Conservation (phyloP, 257 asterid genomes). For the Nicotiana sylvestris region DNA sequence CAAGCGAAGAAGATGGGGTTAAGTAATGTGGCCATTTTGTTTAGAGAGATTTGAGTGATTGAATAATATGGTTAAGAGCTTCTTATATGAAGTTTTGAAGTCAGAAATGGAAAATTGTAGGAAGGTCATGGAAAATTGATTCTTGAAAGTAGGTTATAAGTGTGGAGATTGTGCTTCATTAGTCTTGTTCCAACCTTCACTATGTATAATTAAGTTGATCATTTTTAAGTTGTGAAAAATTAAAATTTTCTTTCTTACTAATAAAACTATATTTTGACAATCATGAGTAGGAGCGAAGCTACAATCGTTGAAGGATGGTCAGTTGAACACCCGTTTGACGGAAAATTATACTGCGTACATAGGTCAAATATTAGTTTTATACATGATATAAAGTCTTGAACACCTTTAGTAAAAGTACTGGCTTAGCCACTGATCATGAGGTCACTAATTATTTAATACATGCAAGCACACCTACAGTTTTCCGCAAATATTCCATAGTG, state of each 20-base stretch:
- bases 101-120: neutral
- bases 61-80: neutral
- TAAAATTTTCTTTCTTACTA: neutral
- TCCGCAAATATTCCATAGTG: neutral
- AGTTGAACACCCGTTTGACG: too few relatives aligned
- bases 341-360: too few relatives aligned
- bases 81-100: constrained; percentile 6
- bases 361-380: too few relatives aligned
- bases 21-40: constrained; percentile 9
- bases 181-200: neutral
- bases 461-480: neutral
- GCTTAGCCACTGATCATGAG: neutral
- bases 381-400: too few relatives aligned
- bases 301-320: too few relatives aligned
- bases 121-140: constrained; percentile 17
- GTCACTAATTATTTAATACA: neutral
- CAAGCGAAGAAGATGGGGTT: neutral
- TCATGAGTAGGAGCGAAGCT: neutral
- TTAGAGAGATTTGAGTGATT: neutral
- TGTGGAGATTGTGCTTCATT: constrained; percentile 17
- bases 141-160: constrained; percentile 19
- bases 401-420: too few relatives aligned
- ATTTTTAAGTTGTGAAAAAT: neutral
- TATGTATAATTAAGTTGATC: neutral
- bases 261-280: neutral